phyloP scores from a whole-genome alignment of 805 yeast genomes.

The Ogataea angusta region DNA sequence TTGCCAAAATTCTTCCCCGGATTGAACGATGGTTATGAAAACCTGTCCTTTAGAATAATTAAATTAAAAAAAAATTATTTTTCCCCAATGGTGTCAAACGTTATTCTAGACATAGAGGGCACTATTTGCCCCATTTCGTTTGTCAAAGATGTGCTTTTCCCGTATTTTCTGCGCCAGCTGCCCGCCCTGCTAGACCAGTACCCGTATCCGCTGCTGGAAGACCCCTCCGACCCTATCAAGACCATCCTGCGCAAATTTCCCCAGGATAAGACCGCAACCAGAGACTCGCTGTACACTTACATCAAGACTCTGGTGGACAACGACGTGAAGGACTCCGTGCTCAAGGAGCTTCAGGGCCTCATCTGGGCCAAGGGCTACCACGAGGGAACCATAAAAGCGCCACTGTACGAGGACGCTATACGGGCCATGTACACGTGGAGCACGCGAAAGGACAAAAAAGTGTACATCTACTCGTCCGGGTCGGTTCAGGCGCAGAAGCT shows the following conservation, averaged over 20 bases:
- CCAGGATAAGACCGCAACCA: constrained; percentile 23
- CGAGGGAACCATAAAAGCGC: constrained; percentile 72
- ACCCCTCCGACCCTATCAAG: constrained; percentile 25
- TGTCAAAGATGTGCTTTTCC: constrained; percentile 75
- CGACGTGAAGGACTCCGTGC: constrained; percentile 74
- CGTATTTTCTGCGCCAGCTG: constrained; percentile 59
- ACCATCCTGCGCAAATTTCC: constrained; percentile 47
- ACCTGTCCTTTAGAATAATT: constrained; percentile 10
- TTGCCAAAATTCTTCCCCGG: constrained; percentile 11
- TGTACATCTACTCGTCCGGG: constrained; percentile 87
- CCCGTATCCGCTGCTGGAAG: constrained; percentile 33
- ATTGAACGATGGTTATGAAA: constrained; percentile 16
- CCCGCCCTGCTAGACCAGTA: constrained; percentile 38
- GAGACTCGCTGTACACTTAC: constrained; percentile 40
- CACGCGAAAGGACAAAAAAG: constrained; percentile 22
- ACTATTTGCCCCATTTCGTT: constrained; percentile 90
- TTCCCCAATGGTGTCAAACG: constrained; percentile 14
- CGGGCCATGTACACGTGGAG: constrained; percentile 47
- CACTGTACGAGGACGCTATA: constrained; percentile 72
- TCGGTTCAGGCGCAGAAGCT: constrained; percentile 83
- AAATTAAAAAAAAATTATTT: constrained; percentile 6
- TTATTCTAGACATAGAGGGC: constrained; percentile 82
- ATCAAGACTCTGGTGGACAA: constrained; percentile 53
- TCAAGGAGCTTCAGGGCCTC: constrained; percentile 78
- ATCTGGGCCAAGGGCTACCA: constrained; percentile 82